phyloP scores from a whole-genome alignment of 1,284 basidiomycete genomes.

The Pseudozyma sp. region DNA sequence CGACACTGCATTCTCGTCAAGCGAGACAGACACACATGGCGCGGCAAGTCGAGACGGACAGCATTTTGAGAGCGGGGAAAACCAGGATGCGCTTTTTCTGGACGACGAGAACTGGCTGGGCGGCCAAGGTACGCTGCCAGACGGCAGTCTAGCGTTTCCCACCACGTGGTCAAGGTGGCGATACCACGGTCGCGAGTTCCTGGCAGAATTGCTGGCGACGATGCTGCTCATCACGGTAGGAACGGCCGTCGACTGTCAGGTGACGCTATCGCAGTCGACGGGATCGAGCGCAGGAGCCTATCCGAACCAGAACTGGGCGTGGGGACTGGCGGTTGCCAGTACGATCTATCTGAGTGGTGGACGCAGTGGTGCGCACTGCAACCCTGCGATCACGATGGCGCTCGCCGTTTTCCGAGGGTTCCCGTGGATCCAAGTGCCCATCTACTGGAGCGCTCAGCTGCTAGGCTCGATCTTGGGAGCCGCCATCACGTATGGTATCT shows the following conservation, averaged over 20 bases:
- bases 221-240: conserved; percentile 57
- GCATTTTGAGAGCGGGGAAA: neutral
- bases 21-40: neutral
- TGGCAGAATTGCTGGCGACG: conserved; percentile 31
- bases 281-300: conserved; percentile 33
- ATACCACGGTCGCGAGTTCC: conserved; percentile 31
- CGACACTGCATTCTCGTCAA: conserved; percentile 13
- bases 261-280: conserved; percentile 44
- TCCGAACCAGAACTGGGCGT: conserved; percentile 53
- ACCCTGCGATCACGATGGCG: conserved; percentile 72
- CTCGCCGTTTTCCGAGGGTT: conserved; percentile 79
- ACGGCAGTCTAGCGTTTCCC: conserved; percentile 28
- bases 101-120: conserved; percentile 29
- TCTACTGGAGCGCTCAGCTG: conserved; percentile 78
- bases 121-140: conserved; percentile 15
- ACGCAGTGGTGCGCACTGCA: conserved; percentile 53
- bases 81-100: neutral
- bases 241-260: conserved; percentile 60
- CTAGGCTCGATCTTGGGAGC: conserved; percentile 80
- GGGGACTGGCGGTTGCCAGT: conserved; percentile 57
- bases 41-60: neutral
- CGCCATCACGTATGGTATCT: conserved; percentile 79
- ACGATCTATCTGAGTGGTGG: conserved; percentile 58
- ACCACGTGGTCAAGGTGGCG: conserved; percentile 27
- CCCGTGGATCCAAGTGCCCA: conserved; percentile 82